Evolutionary conservation across 495 filamentous ascomycete species (phyloP), one percentile per base, ranked within the genome.

Genomic region (Filosporella fistucella): DNA sequence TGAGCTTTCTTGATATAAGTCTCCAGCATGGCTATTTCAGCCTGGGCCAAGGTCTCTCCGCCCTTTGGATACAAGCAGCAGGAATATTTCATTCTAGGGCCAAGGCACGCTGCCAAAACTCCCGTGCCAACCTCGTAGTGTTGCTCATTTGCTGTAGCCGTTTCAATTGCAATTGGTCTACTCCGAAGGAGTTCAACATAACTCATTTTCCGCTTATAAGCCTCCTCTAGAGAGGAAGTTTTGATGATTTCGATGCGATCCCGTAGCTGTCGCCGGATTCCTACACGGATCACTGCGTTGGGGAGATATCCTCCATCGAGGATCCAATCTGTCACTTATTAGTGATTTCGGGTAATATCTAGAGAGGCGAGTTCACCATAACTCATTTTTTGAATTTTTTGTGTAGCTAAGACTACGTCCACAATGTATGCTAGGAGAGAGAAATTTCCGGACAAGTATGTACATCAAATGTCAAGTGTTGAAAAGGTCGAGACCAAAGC

Each of bases 61-160:
- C 74, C 77, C 44, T 65, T 74, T 9, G 70, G 70, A 61, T 83
- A 85, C 57, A 82, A 63, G 51, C 71, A 77, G 41, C 62, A 71
- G 18, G 71, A 78, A 50, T 83, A 85, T 68, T 85, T 84, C 56
- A 58, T 84, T 44, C 78, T 63, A 12, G 76, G 76, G 3, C 82
- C 82, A 4, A 86, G 63, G 45, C 67, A 74, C 28, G 68, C 72
- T 13, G 53, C 51, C 20, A 84, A 65, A 44, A 82, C 70, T 4
- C 74, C 75, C 2, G 79, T 80, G 12, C 74, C 76, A 23, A 85
- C 78, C 63, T 84, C 81, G 58, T 85, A 85, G 59, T 85, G 82
- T 67, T 84, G 79, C 44, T 73, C 55, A 59, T 84, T 85, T 16
- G 81, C 79, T 3, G 68, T 58, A 3, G 67, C 69, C 2, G 77